Conservation (phyloP, 805 yeast genomes). For the Wickerhamiella brachini region DNA sequence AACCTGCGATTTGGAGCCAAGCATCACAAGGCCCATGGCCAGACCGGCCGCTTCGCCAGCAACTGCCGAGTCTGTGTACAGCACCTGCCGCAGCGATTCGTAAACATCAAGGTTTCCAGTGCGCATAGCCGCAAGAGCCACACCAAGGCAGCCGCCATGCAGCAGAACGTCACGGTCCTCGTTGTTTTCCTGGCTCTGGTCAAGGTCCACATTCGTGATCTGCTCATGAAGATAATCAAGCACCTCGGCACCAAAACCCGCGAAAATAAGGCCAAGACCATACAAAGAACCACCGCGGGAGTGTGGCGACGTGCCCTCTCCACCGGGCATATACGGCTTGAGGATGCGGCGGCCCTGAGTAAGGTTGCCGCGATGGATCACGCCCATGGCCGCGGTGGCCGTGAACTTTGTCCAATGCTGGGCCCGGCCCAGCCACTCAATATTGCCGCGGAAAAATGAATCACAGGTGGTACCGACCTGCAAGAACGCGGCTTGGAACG, state of each 20-base stretch:
- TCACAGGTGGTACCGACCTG: constrained; percentile 96
- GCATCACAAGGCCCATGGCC: constrained; percentile 90
- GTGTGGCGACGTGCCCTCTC: constrained; percentile 54
- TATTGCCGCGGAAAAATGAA: constrained; percentile 73
- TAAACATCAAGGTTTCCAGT: constrained; percentile 59
- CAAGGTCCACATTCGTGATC: constrained; percentile 33
- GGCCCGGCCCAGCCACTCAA: constrained; percentile 96
- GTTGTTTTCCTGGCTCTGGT: constrained; percentile 21
- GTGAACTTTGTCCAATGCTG: constrained; percentile 96
- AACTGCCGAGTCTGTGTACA: constrained; percentile 81
- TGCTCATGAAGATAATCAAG: constrained; percentile 57
- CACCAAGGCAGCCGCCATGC: constrained; percentile 92
- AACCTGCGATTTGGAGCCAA: constrained; percentile 68
- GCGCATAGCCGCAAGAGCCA: constrained; percentile 96
- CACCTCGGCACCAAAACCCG: constrained; percentile 89
- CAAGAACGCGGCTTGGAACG: constrained; percentile 87
- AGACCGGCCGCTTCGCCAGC: constrained; percentile 95
- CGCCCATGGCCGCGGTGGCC: constrained; percentile 96
- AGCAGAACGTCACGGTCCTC: constrained; percentile 62
- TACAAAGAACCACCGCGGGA: constrained; percentile 92
- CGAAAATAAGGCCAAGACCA: constrained; percentile 86
- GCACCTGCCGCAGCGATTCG: constrained; percentile 68
- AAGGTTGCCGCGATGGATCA: constrained; percentile 87
- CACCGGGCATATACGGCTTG: constrained; percentile 83
- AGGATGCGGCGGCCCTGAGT: constrained; percentile 79